A percentile compares a stretch with the other conserved stretches of the same genome.
phyloP scores from a whole-genome alignment of 2,329 filamentous ascomycete species.

The Thermoascus crustaceus region DNA sequence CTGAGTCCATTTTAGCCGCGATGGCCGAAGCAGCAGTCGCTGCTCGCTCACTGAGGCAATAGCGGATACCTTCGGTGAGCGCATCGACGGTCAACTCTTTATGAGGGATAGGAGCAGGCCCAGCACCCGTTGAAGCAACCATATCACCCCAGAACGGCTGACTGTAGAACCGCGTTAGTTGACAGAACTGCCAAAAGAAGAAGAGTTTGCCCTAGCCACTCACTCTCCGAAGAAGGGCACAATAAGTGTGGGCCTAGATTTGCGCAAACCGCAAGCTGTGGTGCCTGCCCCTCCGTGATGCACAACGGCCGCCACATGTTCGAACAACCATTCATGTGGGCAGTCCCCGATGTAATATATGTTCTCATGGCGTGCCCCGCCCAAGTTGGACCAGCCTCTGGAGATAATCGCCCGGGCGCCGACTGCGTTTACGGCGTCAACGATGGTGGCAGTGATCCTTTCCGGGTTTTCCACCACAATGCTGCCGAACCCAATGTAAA shows the following conservation, averaged over 20 bases:
- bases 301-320: constrained; percentile 46
- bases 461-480: constrained; percentile 47
- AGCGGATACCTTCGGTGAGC: constrained; percentile 39
- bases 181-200: not conserved
- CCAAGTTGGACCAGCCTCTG: constrained; percentile 47
- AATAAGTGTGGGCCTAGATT: constrained; percentile 46
- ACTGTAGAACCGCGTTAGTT: not conserved
- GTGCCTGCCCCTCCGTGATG: constrained; percentile 55
- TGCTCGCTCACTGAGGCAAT: constrained; percentile 34
- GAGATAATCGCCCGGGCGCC: constrained; percentile 48
- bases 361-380: constrained; percentile 24
- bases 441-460: constrained; percentile 36
- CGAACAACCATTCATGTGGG: constrained; percentile 53
- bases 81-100: constrained; percentile 37
- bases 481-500: constrained; percentile 51
- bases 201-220: not conserved
- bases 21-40: constrained; percentile 30
- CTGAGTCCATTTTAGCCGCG: constrained; percentile 30
- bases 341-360: constrained; percentile 48
- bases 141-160: constrained; percentile 51
- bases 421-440: constrained; percentile 38
- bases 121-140: constrained; percentile 43
- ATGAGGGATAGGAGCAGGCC: constrained; percentile 41
- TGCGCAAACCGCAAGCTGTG: constrained; percentile 46
- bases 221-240: constrained; percentile 49